Base-by-base conservation (phyloP, 2,329 filamentous ascomycete species). In the Microsporum audouinii region DNA sequence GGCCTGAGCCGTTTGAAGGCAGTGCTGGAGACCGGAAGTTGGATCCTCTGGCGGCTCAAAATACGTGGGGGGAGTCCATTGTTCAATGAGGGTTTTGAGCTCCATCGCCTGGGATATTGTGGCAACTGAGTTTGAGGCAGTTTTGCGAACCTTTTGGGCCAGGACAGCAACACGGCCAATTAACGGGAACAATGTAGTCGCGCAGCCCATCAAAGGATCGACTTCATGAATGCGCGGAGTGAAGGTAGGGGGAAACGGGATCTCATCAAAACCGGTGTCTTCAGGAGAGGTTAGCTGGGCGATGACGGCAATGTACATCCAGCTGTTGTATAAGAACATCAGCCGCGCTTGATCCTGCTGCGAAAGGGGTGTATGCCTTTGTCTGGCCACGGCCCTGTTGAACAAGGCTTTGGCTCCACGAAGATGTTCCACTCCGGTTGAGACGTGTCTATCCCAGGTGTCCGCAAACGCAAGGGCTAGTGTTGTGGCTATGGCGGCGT, bases 271-370 rank as follows among this genome's bases (percentile, higher is more conserved):
- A 10, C 83, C 81, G 29, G 82, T 81, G 39, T 81, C 79, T 62
- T 84, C 82, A 2, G 82, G 72, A 2, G 84, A 84, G 0, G 85
- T 88, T 57, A 89, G 73, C 12, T 85, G 80, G 29, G 86, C 83
- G 64, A 88, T 85, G 33, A 88, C 86, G 69, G 88, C 85, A 80
- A 88, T 86, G 67, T 88, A 89, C 5, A 88, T 79, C 83, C 84
- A 88, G 2, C 83, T 84, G 68, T 88, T 88, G 72, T 84, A 86
- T 17, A 89, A 75, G 66, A 88, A 88, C 60, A 82, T 82, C 29
- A 88, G 73, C 5, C 84, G 76, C 43, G 77, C 74, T 10, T 82
- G 70, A 51, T 83, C 80, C 29, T 77, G 70, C 2, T 78, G 79
- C n/a, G 67, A 68, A 36, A 76, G 61, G 3, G 66, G 68, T 4